These are phyloP conservation scores for Cupressus sempervirens DNA, from an alignment of 75 land plant genomes.

Conservation along the genomic window DNA sequence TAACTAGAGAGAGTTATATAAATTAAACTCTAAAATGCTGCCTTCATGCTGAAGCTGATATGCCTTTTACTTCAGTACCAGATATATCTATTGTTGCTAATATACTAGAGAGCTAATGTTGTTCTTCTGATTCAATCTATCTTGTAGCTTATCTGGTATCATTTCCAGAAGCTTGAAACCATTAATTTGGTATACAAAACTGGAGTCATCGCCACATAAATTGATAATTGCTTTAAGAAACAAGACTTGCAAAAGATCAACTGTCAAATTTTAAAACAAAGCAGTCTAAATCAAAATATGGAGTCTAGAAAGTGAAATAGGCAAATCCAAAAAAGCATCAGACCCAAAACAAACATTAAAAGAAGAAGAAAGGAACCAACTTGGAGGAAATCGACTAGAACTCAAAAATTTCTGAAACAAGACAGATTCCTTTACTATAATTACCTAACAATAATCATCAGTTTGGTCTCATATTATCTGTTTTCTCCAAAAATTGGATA, in stretches of 20 bases:
- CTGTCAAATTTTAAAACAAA: neutral
- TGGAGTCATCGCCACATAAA: neutral
- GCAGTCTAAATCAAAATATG: neutral
- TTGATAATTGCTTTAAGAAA: neutral
- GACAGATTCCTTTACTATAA: neutral
- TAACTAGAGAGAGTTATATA: neutral
- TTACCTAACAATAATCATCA: neutral
- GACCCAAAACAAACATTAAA: neutral
- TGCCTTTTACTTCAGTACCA: neutral
- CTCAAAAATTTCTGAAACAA: neutral
- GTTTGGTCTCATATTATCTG: neutral
- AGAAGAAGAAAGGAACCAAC: neutral
- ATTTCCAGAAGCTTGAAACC: neutral
- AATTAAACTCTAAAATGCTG: neutral
- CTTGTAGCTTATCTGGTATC: neutral
- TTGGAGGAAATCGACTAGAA: neutral
- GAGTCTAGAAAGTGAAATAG: neutral
- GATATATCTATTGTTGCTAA: neutral
- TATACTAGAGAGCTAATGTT: neutral
- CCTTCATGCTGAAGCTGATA: neutral
- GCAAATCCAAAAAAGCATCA: neutral
- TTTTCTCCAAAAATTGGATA: neutral
- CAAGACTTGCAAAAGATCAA: neutral
- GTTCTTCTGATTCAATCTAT: neutral
- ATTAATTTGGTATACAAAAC: neutral